Evolutionary conservation across 345 rosid species (phyloP), one percentile per base, ranked within the genome.

Genomic region (Nasturtium officinale): DNA sequence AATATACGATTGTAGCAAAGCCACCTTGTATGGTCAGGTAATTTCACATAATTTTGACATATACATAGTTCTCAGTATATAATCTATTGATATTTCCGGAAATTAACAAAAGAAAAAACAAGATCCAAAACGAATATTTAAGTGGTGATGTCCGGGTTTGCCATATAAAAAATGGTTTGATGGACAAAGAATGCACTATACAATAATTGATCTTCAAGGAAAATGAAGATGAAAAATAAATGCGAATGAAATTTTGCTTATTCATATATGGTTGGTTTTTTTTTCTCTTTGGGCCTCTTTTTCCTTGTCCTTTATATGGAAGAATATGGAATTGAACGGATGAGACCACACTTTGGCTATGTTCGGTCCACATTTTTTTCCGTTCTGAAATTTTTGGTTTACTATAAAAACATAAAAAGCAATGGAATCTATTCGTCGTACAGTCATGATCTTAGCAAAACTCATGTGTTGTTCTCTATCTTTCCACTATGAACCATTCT

Each of bases 401-500:
- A 59, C 62, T 59, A 30, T 29, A 42, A 1, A 23, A 1, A 23
- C n/a, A 50, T 61, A 54, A 51, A 46, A 37, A 29, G 9, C 48
- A 60, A 32, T 17, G 70, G 75, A 45, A 76, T 76, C 9, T 61
- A 61, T 69, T 52, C 58, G 26, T 69, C 33, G 40, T 26, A 52
- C 21, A n/a, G 53, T 51, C 68, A 40, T 75, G 61, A 67, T 75
- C 66, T 18, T 67, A 38, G 38, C 61, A 67, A 40, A n/a, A 33
- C 1, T 60, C 26, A 32, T 53, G 33, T 61, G 37, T 30, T 50
- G 33, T 40, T 75, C 63, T 68, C 57, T 52, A 61, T 52, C 58
- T 76, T 38, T 61, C 75, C 79, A 76, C 70, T 76, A 69, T 61
- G 70, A 61, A 63, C 59, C 70, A 76, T 32, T 69, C 69, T 45